Evolutionary conservation across 345 rosid genomes (phyloP), one percentile per base, ranked within the genome.

Genomic region (Populus davidiana): DNA sequence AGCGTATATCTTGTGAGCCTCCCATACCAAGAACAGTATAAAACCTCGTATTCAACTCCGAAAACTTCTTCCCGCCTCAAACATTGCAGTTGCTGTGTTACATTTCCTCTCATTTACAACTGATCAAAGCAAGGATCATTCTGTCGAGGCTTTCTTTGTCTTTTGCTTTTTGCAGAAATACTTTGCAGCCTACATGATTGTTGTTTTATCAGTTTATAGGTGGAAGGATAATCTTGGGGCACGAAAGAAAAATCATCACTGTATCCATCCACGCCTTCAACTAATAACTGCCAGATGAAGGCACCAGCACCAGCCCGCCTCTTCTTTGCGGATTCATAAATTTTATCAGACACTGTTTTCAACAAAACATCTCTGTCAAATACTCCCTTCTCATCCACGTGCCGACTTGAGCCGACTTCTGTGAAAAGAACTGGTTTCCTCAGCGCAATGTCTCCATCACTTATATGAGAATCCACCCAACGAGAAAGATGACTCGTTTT

Each of bases 401-500:
- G 78, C n/a, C 81, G 23, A 13, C 73, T 44, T 20, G 82, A 86
- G 49, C 88, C 86, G 67, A 86, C 80, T 81, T 86, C 88, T 12
- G 88, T 83, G 43, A 83, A 83, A 49, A 86, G 81, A 43, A 86
- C 81, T 9, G 88, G 88, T 72, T 86, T 86, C 75, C 75, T 76
- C 75, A 86, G 67, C 70, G 71, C 70, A 5, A n/a, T 1, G 11
- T 83, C 76, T 23, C 88, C 85, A 35, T 83, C 88, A 14, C 41
- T 75, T 73, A 86, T 38, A 67, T 33, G 35, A 33, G 35, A 33
- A 33, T 33, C 35, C 35, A 33, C 35, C 33, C 35, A 33, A 33
- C 3, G 5, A 3, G 35, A 33, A 3, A 33, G 35, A 33, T 33
- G 3, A 33, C 35, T 33, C 35, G 35, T 33, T 33, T 3, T 33